Evolutionary conservation across 164 flowering plant species (phyloP).

Genomic region (Taxillus chinensis): DNA sequence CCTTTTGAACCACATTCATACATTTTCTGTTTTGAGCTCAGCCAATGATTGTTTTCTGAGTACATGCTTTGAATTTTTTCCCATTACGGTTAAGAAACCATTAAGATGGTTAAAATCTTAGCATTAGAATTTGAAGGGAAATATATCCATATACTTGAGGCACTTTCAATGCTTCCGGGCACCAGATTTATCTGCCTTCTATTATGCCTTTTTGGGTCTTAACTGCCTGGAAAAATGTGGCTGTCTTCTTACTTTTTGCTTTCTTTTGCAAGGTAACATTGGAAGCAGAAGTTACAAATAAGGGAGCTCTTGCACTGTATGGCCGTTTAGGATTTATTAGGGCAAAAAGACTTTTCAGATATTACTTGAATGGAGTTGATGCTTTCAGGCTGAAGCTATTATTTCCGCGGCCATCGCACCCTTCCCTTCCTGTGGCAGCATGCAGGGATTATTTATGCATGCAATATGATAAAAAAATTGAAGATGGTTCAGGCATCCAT

Average conservation of each 20-base stretch:
- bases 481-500: conserved; percentile 15
- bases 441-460: conserved; percentile 9
- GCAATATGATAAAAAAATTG: conserved; percentile 11
- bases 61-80: too few species aligned
- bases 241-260: not conserved
- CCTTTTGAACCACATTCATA: too few species aligned
- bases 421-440: conserved; percentile 23
- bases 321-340: conserved; percentile 95
- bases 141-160: too few species aligned
- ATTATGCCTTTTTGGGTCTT: too few species aligned
- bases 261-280: conserved; percentile 58
- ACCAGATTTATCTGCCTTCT: too few species aligned
- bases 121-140: too few species aligned
- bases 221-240: not conserved
- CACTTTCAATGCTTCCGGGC: too few species aligned
- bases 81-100: too few species aligned
- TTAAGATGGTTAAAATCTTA: too few species aligned
- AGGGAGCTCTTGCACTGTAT: conserved; percentile 93
- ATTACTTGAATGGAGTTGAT: conserved; percentile 95
- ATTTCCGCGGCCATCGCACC: conserved; percentile 52
- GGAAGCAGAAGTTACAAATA: conserved; percentile 98
- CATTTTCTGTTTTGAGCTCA: too few species aligned
- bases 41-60: too few species aligned
- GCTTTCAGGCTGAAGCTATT: conserved; percentile 87
- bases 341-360: conserved; percentile 89